Base-by-base conservation (phyloP, 2,329 filamentous ascomycete species). In the Exophiala bonariae region DNA sequence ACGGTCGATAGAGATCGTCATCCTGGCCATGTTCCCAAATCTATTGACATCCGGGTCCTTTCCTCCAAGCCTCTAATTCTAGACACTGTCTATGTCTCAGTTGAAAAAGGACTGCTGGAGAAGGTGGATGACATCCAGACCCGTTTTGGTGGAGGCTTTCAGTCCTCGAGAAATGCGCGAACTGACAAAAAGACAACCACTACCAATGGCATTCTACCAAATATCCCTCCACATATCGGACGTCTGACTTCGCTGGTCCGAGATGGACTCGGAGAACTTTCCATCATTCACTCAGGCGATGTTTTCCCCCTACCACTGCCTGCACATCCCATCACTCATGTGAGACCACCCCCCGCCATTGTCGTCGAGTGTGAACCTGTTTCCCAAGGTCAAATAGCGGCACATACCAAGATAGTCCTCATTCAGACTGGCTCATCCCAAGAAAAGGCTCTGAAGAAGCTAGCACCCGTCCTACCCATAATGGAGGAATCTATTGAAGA, bases 291-390 rank as follows among this genome's bases (percentile, higher is more conserved):
- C 61, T 78, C 83, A 1, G 90, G 90, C 16, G 92, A 97, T 66
- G 67, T 92, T 8, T 73, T 99, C 32, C 87, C 89, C 10, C 75
- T 97, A 20, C 82, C 87, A 7, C 81, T 83, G n/a, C 76, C 79
- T 4, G 70, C 89, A 2, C 90, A 96, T 67, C 86, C 90, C 10
- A 85, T 95, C 54, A 95, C 90, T 7, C 89, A 96, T 67, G 81
- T 87, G 14, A 83, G 88, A 18, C 81, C 89, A 11, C 88, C 89
- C 33, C 89, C 91, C 0, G 93, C 89, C 33, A 90, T 86, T 68
- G 87, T 97, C 51, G 83, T 88, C 38, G 82, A 95, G n/a, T 97
- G 91, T 64, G 93, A 99, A 65, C 93, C 93, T 7, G 90, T 97
- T 13, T 83, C 88, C 4, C 93, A 99, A 67, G 93, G 93, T 7